Percentiles rank a stretch among this genome's conserved stretches.
These are phyloP conservation scores for Papiliotrema flavescens DNA, from an alignment of 1,284 basidiomycete species.

Conservation along the genomic window DNA sequence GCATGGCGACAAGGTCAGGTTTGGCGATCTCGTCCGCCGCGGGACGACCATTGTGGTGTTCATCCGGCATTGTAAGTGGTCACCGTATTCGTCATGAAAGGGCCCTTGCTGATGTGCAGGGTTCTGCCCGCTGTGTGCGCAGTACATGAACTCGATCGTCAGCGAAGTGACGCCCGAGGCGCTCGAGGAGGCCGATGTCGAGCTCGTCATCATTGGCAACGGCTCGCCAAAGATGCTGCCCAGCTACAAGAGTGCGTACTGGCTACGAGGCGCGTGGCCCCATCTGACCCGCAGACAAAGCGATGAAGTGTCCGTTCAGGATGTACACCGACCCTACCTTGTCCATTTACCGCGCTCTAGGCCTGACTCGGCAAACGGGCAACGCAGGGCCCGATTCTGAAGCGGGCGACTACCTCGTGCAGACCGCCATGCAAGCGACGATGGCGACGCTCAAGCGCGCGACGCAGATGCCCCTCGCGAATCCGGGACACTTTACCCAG, in stretches of 20 bases:
- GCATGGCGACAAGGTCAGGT: conserved; percentile 62
- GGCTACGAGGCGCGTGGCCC: conserved; percentile 36
- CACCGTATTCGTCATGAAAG: background rate
- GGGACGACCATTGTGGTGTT: conserved; percentile 60
- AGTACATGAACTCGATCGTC: conserved; percentile 71
- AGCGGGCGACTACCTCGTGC: conserved; percentile 54
- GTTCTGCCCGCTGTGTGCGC: conserved; percentile 71
- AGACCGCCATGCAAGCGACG: conserved; percentile 26
- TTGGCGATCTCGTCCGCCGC: conserved; percentile 65
- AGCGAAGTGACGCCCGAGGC: conserved; percentile 55
- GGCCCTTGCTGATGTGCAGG: conserved; percentile 15
- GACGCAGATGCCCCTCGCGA: conserved; percentile 61
- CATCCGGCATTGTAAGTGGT: conserved; percentile 46
- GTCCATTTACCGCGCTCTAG: conserved; percentile 65
- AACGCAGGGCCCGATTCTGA: conserved; percentile 54
- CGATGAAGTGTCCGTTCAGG: conserved; percentile 56
- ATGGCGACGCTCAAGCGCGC: conserved; percentile 41
- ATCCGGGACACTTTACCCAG: conserved; percentile 69
- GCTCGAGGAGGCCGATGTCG: conserved; percentile 54
- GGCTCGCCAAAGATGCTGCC: conserved; percentile 47
- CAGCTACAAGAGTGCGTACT: conserved; percentile 26
- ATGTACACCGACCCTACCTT: conserved; percentile 76
- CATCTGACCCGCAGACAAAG: conserved; percentile 40
- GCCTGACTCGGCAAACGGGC: conserved; percentile 62
- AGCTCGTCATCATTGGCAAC: conserved; percentile 67